Evolutionary conservation across 2,329 filamentous ascomycete species (phyloP), one percentile per base, ranked within the genome.

Genomic region (Colletotrichum ledebouriae): DNA sequence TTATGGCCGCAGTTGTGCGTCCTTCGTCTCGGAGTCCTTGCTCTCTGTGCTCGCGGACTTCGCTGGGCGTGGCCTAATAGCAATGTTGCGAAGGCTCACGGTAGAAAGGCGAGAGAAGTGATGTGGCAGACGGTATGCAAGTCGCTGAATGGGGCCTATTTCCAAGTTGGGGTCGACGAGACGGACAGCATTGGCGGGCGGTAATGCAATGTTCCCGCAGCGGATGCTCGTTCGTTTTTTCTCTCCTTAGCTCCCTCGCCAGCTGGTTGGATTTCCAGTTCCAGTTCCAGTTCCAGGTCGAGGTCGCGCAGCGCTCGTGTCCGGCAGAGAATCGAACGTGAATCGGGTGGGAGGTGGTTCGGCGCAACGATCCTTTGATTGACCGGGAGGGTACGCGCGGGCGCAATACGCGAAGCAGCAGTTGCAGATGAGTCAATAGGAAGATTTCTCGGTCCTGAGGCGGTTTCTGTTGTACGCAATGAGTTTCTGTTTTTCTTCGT

Each of bases 71-170:
- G 76, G 75, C 76, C 78, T 78, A 76, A 60, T 41, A 77, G 76
- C 77, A 76, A 76, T 79, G 77, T 78, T 78, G 78, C 75, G 78
- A 78, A 76, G 77, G 76, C 75, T 78, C 78, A 76, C 78, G 76
- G 78, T 75, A 77, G 74, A 78, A 78, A 41, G 39, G 29, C 41
- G 47, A 66, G 78, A 78, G 77, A 78, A 76, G 29, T 82, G 80
- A 83, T 78, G 79, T 83, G 81, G 80, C 81, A 82, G 78, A 74
- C 74, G 74, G 76, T 77, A 82, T 83, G 82, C 82, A 83, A 74
- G 80, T 80, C 74, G 78, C 79, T 80, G 75, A 74, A 83, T 80
- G 73, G 78, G 81, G 78, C 74, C 78, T 76, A 49, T 73, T 70
- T 74, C 73, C 73, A 74, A 72, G 71, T 73, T 75, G 72, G 73